A percentile compares a stretch with the other conserved stretches of the same genome.
Conservation (phyloP, 2,329 filamentous ascomycete genomes). For the Metarhizium brunneum region DNA sequence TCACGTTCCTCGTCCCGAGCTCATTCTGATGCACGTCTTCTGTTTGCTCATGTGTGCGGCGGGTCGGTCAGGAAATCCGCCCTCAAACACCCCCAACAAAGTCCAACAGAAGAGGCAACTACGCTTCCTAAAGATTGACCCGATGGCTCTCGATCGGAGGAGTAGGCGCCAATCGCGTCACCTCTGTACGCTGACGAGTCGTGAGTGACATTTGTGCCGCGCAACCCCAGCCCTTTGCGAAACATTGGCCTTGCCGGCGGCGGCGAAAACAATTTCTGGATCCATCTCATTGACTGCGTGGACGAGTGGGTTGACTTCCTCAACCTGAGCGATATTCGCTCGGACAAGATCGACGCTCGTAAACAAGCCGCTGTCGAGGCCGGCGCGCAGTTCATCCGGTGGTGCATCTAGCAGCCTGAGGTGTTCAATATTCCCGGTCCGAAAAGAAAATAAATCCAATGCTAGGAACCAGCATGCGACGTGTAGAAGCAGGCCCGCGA, state of each 20-base stretch:
- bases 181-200: constrained; percentile 59
- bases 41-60: constrained; percentile 45
- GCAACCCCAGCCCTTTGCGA: constrained; percentile 55
- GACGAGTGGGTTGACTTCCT: constrained; percentile 15
- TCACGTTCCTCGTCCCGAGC: constrained; percentile 37
- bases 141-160: constrained; percentile 49
- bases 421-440: background rate
- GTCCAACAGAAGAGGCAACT: constrained; percentile 33
- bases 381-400: constrained; percentile 11
- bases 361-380: constrained; percentile 16
- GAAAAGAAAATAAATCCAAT: background rate
- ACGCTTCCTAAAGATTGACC: constrained; percentile 55
- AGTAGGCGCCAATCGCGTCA: constrained; percentile 53
- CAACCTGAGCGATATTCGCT: constrained; percentile 17
- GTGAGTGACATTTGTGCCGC: constrained; percentile 45
- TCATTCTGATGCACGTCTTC: constrained; percentile 32
- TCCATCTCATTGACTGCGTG: constrained; percentile 26
- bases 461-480: background rate
- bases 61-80: constrained; percentile 48
- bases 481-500: background rate
- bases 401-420: constrained; percentile 12
- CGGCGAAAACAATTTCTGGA: constrained; percentile 28
- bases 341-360: constrained; percentile 27
- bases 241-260: constrained; percentile 51
- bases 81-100: constrained; percentile 7